Evolutionary conservation across 1,284 basidiomycete species (phyloP).

Genomic region (Agroathelia rolfsii): DNA sequence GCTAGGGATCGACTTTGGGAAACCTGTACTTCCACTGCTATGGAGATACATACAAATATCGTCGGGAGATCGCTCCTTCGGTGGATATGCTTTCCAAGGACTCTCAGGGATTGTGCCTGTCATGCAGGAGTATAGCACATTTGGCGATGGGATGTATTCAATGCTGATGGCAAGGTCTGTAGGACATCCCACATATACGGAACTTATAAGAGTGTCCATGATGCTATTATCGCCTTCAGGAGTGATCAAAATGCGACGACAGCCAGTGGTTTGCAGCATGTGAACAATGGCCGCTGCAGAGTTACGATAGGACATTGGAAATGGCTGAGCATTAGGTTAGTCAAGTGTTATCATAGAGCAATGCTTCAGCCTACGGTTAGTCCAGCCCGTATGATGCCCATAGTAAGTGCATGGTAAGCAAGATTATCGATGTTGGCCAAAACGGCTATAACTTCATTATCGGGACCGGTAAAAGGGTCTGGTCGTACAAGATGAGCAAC

Average conservation of each 20-base stretch:
- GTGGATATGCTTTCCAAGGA: conserved; percentile 20
- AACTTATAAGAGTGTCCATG: conserved; percentile 6
- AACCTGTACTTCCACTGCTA: conserved; percentile 20
- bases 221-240: conserved; percentile 12
- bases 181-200: conserved; percentile 8
- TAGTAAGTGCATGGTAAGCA: conserved; percentile 20
- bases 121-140: conserved; percentile 21
- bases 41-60: conserved; percentile 14
- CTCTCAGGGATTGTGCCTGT: conserved; percentile 18
- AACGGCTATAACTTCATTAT: conserved; percentile 17
- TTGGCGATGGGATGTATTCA: conserved; percentile 21
- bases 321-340: conserved; percentile 21
- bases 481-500: conserved; percentile 19
- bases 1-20: conserved; percentile 19
- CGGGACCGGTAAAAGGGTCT: conserved; percentile 8
- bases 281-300: conserved; percentile 19
- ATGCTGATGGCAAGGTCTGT: conserved; percentile 9
- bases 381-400: conserved; percentile 22
- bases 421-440: conserved; percentile 22
- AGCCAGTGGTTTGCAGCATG: conserved; percentile 21
- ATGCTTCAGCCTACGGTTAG: conserved; percentile 22
- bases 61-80: not conserved
- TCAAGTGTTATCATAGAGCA: no score
- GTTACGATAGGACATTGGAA: conserved; percentile 24
- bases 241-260: conserved; percentile 22